phyloP scores from a whole-genome alignment of 1,139 yeast genomes.

The Candida sp. region DNA sequence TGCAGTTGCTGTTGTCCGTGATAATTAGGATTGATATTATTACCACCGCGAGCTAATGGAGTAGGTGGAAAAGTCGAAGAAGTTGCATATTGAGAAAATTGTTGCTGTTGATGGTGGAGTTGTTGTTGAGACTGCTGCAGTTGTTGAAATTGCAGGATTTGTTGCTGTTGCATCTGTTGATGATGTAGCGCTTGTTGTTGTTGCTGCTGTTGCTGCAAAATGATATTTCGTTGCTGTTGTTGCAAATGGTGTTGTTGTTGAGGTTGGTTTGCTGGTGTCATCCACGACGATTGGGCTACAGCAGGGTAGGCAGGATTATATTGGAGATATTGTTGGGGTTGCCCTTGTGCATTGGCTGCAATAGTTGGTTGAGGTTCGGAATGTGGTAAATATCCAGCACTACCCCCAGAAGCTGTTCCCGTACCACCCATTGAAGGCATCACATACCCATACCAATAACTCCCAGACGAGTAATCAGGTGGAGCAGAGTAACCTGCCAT shows the following conservation, averaged over 20 bases:
- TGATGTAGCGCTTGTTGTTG: conserved; percentile 6
- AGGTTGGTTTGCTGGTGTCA: background rate
- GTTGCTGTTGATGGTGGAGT: conserved; percentile 3
- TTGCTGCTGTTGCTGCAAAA: conserved; percentile 5
- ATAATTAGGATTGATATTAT: background rate
- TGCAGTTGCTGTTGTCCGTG: background rate
- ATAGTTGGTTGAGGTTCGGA: background rate
- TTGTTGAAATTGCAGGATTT: background rate
- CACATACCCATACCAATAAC: conserved; percentile 25
- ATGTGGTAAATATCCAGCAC: background rate
- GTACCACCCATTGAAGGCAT: conserved; percentile 2
- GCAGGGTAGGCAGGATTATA: background rate
- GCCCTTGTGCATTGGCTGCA: background rate
- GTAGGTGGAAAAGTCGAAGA: background rate
- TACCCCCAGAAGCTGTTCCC: background rate
- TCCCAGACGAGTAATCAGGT: conserved; percentile 10
- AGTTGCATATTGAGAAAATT: background rate
- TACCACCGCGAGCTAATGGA: background rate
- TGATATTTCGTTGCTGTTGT: background rate
- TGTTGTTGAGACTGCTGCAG: conserved; percentile 4
- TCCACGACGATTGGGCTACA: conserved; percentile 1
- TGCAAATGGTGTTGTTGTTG: background rate
- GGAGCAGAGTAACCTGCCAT: conserved; percentile 3
- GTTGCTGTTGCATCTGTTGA: conserved; percentile 3
- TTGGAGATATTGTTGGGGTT: background rate